phyloP scores from a whole-genome alignment of 768 basidiomycete species.

The Naganishia vishniacii region DNA sequence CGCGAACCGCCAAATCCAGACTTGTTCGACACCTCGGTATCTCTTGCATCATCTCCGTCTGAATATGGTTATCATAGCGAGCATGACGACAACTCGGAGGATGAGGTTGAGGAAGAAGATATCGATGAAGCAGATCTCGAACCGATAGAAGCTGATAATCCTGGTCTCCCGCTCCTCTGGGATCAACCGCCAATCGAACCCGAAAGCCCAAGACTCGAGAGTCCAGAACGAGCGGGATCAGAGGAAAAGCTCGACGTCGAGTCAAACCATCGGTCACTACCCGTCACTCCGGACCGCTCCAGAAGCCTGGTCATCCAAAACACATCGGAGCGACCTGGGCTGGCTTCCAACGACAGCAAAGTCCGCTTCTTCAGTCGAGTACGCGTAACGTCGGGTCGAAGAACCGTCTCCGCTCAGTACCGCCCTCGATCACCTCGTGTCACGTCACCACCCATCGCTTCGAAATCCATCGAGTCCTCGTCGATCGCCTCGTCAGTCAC shows the following conservation, averaged over 20 bases:
- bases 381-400: conserved; percentile 13
- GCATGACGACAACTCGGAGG: conserved; percentile 1
- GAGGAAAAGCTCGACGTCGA: conserved; percentile 1
- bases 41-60: conserved; percentile 3
- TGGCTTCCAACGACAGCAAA: conserved; percentile 20
- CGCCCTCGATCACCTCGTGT: conserved; percentile 2
- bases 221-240: not conserved
- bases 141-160: conserved; percentile 15
- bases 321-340: conserved; percentile 15
- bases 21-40: conserved; percentile 11
- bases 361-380: conserved; percentile 24
- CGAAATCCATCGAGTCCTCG: conserved; percentile 9
- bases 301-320: not conserved
- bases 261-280: not conserved
- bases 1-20: not conserved
- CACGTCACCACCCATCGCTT: conserved; percentile 2
- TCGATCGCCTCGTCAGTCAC: conserved; percentile 11
- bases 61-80: conserved; percentile 13
- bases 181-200: conserved; percentile 12
- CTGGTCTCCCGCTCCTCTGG: conserved; percentile 19
- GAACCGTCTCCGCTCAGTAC: conserved; percentile 3
- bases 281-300: conserved; percentile 3
- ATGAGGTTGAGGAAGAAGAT: not conserved
- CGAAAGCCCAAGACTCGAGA: not conserved
- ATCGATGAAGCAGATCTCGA: not conserved